Evolutionary conservation across 371 early-diverging fungal species (phyloP).

Genomic region (Syncephalis plumigaleata): DNA sequence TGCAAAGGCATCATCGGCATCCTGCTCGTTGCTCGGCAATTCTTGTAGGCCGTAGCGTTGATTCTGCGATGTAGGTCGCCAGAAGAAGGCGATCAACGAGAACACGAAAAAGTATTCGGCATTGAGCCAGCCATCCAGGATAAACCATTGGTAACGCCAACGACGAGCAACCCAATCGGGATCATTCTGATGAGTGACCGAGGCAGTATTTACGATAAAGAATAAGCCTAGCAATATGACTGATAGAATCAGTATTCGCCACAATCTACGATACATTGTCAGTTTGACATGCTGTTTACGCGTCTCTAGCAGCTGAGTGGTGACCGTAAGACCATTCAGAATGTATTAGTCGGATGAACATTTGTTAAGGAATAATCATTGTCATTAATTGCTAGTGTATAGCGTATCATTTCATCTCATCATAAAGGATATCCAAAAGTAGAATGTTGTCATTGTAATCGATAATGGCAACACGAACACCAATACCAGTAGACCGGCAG

Average conservation of each 20-base stretch:
- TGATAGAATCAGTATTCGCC: conserved; percentile 57
- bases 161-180: conserved; percentile 53
- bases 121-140: conserved; percentile 78
- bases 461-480: conserved; percentile 77
- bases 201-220: conserved; percentile 65
- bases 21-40: neutral
- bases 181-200: conserved; percentile 34
- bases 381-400: conserved; percentile 16
- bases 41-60: conserved; percentile 30
- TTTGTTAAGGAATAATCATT: conserved; percentile 12
- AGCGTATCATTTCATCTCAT: no score
- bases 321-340: conserved; percentile 32
- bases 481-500: conserved; percentile 47
- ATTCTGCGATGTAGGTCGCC: conserved; percentile 89
- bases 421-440: conserved; percentile 61
- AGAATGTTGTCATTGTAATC: conserved; percentile 78
- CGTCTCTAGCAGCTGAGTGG: conserved; percentile 43
- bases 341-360: neutral
- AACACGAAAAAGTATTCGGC: conserved; percentile 68
- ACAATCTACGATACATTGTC: conserved; percentile 75
- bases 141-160: conserved; percentile 83
- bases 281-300: conserved; percentile 78
- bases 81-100: conserved; percentile 55
- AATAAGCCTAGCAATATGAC: conserved; percentile 50
- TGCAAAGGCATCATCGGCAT: neutral